Conservation (phyloP, 371 early-diverging fungal species). For the Syncephalastrum racemosum region DNA sequence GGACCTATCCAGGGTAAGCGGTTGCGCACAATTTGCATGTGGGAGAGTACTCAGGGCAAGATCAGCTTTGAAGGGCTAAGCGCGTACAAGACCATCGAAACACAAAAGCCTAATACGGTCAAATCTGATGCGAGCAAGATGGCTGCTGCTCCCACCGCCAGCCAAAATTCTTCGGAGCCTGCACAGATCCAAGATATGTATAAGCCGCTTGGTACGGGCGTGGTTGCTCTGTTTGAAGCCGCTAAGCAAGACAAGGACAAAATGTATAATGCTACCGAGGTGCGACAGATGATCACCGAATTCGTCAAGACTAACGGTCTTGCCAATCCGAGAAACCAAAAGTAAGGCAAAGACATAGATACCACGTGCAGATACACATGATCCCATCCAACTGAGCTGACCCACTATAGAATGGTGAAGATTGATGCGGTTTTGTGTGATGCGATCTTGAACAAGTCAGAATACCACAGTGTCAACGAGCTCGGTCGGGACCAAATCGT, state of each 20-base stretch:
- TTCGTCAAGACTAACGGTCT: constrained; percentile 61
- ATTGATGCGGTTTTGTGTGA: constrained; percentile 64
- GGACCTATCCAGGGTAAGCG: constrained; percentile 44
- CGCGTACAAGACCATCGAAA: constrained; percentile 37
- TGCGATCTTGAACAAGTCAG: constrained; percentile 58
- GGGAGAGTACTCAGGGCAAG: neutral
- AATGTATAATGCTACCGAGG: constrained; percentile 54
- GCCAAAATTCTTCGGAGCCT: too few relatives aligned
- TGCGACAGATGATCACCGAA: constrained; percentile 52
- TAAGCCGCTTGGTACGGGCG: constrained; percentile 48
- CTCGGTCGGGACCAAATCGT: constrained; percentile 59
- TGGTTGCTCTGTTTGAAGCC: constrained; percentile 52
- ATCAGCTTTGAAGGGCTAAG: constrained; percentile 26
- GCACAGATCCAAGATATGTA: constrained; percentile 51
- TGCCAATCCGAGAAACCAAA: constrained; percentile 61
- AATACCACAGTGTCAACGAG: constrained; percentile 52
- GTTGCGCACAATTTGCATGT: neutral
- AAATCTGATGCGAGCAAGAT: constrained; percentile 18
- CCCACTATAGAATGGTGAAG: constrained; percentile 38
- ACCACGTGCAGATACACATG: too few relatives aligned
- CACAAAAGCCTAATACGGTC: constrained; percentile 12
- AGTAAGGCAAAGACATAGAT: constrained; percentile 22
- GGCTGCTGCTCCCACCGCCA: neutral
- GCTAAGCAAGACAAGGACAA: constrained; percentile 52
- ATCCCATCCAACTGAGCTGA: constrained; percentile 11